Conservation (phyloP, 495 filamentous ascomycete species). For the Trypethelium eluteriae region DNA sequence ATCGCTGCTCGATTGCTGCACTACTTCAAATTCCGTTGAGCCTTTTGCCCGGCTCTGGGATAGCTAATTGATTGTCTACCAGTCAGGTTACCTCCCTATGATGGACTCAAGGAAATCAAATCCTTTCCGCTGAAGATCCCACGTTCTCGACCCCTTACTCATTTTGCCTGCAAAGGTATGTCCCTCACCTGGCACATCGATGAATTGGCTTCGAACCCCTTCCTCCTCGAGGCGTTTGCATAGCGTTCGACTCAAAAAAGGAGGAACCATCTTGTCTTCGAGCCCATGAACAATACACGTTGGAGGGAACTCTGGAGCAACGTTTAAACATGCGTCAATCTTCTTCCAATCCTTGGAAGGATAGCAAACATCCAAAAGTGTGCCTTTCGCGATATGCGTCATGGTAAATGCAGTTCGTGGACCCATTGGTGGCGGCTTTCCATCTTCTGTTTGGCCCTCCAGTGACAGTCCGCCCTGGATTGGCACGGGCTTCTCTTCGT, state of each 20-base stretch:
- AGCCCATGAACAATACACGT: conserved; percentile 14
- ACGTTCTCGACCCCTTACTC: conserved; percentile 9
- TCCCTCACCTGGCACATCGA: conserved; percentile 12
- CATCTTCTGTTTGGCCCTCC: conserved; percentile 5
- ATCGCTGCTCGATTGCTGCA: too few relatives aligned
- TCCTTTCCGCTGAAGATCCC: conserved; percentile 13
- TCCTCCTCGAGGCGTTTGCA: not conserved
- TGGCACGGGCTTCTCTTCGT: conserved; percentile 9
- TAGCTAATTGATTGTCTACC: not conserved
- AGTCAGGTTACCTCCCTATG: not conserved
- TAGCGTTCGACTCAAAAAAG: conserved; percentile 9
- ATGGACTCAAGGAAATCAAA: conserved; percentile 10
- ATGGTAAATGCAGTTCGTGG: conserved; percentile 7
- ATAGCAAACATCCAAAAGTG: conserved; percentile 12
- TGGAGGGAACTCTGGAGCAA: not conserved
- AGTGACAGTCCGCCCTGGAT: conserved; percentile 13
- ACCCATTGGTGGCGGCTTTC: not conserved
- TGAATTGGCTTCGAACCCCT: not conserved
- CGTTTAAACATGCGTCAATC: conserved; percentile 12
- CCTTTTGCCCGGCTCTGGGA: too few relatives aligned
- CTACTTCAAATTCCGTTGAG: too few relatives aligned
- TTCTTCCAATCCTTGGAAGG: conserved; percentile 14
- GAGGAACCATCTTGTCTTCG: conserved; percentile 8
- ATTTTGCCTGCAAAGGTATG: conserved; percentile 13
- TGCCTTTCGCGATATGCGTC: conserved; percentile 11